phyloP scores from a whole-genome alignment of 169 alveolate genomes.

The Plasmodium fragile region DNA sequence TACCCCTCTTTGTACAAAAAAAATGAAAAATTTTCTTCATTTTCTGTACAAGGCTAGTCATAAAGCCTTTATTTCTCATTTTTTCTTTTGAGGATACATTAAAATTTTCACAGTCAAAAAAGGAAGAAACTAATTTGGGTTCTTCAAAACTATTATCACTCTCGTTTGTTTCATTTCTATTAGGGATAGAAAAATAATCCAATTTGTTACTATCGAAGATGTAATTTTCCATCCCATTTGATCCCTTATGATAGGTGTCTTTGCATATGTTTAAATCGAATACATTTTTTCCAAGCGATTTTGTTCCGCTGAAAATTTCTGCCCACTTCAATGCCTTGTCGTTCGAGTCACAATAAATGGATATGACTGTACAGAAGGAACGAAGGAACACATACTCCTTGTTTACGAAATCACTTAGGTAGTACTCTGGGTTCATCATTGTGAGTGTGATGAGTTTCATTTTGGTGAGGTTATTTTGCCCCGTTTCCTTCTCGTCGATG shows the following conservation, averaged over 20 bases:
- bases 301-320: conserved; percentile 81
- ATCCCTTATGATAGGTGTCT: background rate
- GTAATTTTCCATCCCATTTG: background rate
- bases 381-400: conserved; percentile 81
- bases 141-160: background rate
- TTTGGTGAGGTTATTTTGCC: conserved; percentile 23
- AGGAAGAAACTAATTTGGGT: conserved; percentile 14
- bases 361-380: conserved; percentile 80
- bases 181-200: conserved; percentile 38
- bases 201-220: conserved; percentile 49
- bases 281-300: conserved; percentile 80
- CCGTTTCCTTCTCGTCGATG: conserved; percentile 76
- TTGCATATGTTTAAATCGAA: conserved; percentile 76
- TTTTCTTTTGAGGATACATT: background rate
- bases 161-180: conserved; percentile 15
- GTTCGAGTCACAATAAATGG: conserved; percentile 82
- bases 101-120: conserved; percentile 28
- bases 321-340: conserved; percentile 85
- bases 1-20: background rate
- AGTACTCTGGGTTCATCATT: conserved; percentile 86
- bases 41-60: background rate
- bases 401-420: conserved; percentile 83
- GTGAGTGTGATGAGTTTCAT: conserved; percentile 86
- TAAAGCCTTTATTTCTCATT: conserved; percentile 10
- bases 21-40: conserved; percentile 3